Evolutionary conservation across 768 basidiomycete species (phyloP), one percentile per base, ranked within the genome.

Genomic region (Leccinum rimulosum): DNA sequence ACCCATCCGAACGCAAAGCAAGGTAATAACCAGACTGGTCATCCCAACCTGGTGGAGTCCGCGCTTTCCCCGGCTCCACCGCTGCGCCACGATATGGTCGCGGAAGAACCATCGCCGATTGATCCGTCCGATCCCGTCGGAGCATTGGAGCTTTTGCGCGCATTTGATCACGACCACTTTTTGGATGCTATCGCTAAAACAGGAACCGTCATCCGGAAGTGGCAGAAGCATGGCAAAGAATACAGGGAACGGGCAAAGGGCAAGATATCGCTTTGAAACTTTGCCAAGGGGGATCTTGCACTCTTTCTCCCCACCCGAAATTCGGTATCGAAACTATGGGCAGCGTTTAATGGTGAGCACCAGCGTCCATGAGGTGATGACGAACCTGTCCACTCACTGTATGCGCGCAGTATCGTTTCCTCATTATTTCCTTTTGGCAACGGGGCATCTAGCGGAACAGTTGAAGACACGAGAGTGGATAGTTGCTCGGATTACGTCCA

Each of bases 171-270:
- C 63, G 91, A 91, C 64, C 82, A 84, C 63, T 96, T 97, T 72
- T 73, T 91, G 52, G 95, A 96, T 54, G 86, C 86, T 0, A 83
- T 98, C 48, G 76, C 80, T 56, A 93, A 93, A 71, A 85, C 88
- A 11, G 88, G 88, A n/a, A 83, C 89, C 14, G 89, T 91, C 10
- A 90, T 95, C 59, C 87, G 92, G 57, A 97, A 96, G 71, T 98
- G 95, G 94, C 92, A 95, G 76, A 97, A 94, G 71, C 94, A 95
- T 70, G 96, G 93, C 76, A 96, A 93, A 70, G 89, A 93, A 64
- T 98, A 98, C 59, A 82, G 95, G 49, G 96, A 98, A 64, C 85
- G 91, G n/a, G 90, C 95, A 15, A 94, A 90, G 74, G 93, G 95
- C 57, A 97, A 97, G 75, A 96, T 99, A 57, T 91, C 95, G 0